Percentiles rank a stretch among this genome's conserved stretches.
Evolutionary conservation across 371 early-diverging fungal genomes (phyloP).

Genomic region (Sporodiniella umbellata): DNA sequence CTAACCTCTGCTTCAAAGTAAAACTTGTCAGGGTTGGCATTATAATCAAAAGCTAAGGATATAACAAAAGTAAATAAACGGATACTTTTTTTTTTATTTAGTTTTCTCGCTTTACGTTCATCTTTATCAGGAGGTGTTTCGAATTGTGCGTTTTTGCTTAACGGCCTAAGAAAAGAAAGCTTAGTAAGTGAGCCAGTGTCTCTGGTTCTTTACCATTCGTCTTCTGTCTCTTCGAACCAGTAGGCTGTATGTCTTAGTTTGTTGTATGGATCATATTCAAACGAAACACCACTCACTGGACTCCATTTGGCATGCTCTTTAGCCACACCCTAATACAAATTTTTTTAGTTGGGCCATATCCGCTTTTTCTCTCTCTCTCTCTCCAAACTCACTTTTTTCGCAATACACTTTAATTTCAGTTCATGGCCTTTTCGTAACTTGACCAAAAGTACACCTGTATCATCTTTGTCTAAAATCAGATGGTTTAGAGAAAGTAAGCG

Average conservation of each 20-base stretch:
- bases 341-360: not conserved
- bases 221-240: constrained; percentile 91
- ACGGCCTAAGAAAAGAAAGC: constrained; percentile 52
- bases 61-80: not conserved
- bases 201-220: constrained; percentile 92
- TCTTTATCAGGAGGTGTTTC: constrained; percentile 63
- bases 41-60: constrained; percentile 76
- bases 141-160: constrained; percentile 69
- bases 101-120: constrained; percentile 48
- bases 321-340: constrained; percentile 73
- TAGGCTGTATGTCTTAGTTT: constrained; percentile 88
- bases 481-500: not conserved
- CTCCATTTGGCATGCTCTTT: constrained; percentile 99
- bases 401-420: constrained; percentile 82
- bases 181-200: no score
- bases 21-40: constrained; percentile 81
- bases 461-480: constrained; percentile 51
- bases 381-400: constrained; percentile 82
- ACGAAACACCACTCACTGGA: constrained; percentile 90
- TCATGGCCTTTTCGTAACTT: constrained; percentile 94
- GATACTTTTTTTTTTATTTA: constrained; percentile 2
- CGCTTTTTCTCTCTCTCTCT: no score
- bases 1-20: constrained; percentile 85
- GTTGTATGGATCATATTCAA: constrained; percentile 98
- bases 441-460: constrained; percentile 83